These are phyloP conservation scores for Neovahlkampfia damariscottae DNA, from an alignment of 78 protist species.

Conservation along the genomic window DNA sequence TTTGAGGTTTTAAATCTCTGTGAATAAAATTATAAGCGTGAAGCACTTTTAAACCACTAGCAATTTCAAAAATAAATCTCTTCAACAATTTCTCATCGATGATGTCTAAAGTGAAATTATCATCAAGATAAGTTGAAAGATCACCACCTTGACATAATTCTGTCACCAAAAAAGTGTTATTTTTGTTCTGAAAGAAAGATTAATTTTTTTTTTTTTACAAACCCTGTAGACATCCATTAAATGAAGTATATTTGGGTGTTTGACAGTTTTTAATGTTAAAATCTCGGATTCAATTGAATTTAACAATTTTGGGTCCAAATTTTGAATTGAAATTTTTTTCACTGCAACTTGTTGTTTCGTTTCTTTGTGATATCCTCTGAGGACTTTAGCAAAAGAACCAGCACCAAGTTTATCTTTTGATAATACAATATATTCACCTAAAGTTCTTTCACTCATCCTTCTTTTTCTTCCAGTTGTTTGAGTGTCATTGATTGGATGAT, in stretches of 20 bases:
- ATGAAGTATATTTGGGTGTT: background rate
- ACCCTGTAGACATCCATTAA: background rate
- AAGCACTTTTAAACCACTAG: background rate
- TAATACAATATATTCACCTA: background rate
- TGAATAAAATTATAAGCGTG: conserved; percentile 11
- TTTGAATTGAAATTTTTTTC: background rate
- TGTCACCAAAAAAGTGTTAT: background rate
- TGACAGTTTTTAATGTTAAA: background rate
- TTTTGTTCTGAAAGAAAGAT: background rate
- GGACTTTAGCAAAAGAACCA: background rate
- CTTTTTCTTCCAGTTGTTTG: background rate
- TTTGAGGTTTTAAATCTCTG: conserved; percentile 25
- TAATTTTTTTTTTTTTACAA: background rate
- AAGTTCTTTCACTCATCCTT: background rate
- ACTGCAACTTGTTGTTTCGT: background rate
- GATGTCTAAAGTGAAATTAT: background rate
- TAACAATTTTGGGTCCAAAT: background rate
- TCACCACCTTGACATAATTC: background rate
- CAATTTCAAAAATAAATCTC: conserved; percentile 1
- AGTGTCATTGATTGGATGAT: no score
- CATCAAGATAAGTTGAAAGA: background rate
- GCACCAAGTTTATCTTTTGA: background rate
- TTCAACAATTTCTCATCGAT: conserved; percentile 16
- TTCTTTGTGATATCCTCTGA: background rate
- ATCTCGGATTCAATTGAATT: background rate